phyloP scores from a whole-genome alignment of 176 grass and related monocot genomes.

The Secale cereale region DNA sequence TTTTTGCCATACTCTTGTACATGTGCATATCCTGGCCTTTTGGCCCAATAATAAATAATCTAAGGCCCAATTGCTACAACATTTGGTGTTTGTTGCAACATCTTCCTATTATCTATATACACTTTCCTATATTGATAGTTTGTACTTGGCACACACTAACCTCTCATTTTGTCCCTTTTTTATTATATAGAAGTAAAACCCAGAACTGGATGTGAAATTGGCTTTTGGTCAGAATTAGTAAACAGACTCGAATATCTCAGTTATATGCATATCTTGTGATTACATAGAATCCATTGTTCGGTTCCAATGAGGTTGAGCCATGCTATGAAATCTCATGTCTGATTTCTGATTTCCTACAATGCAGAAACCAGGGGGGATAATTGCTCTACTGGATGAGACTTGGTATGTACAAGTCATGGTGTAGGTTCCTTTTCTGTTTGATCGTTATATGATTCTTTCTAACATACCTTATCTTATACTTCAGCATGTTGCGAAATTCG shows the following conservation, averaged over 20 bases:
- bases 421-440: constrained; percentile 14
- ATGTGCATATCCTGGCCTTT: background rate
- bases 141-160: background rate
- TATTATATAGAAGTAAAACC: constrained; percentile 14
- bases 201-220: constrained; percentile 1
- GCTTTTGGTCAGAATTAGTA: background rate
- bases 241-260: background rate
- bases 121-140: background rate
- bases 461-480: constrained; percentile 35
- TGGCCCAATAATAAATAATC: background rate
- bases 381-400: constrained; percentile 94
- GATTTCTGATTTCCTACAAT: constrained; percentile 32
- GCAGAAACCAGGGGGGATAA: constrained; percentile 98
- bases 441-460: constrained; percentile 15
- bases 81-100: background rate
- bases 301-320: constrained; percentile 18
- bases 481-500: constrained; percentile 96
- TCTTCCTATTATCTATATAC: constrained; percentile 11
- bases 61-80: background rate
- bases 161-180: background rate
- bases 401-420: constrained; percentile 54
- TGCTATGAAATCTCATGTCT: constrained; percentile 15
- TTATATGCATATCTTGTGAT: constrained; percentile 10
- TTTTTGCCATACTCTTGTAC: background rate
- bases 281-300: background rate